phyloP scores from a whole-genome alignment of 2,329 filamentous ascomycete species.

The Diaporthe vaccinii region DNA sequence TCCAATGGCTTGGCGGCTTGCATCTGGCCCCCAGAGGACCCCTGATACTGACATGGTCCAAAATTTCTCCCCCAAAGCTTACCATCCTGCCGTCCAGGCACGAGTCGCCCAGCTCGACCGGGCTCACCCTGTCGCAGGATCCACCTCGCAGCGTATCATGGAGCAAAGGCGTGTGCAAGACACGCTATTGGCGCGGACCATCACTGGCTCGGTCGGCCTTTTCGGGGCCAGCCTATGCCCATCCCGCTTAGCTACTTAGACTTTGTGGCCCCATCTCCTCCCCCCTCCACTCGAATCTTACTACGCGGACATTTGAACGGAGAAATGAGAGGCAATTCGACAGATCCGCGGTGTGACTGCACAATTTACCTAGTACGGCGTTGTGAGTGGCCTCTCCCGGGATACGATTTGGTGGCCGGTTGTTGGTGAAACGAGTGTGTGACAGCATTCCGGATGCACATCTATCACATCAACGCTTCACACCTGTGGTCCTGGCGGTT shows the following conservation, averaged over 20 bases:
- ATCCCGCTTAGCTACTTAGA: constrained; percentile 5
- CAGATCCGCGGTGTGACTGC: not conserved
- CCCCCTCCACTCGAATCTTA: constrained; percentile 18
- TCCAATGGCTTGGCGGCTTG: constrained; percentile 23
- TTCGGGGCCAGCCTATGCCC: constrained; percentile 8
- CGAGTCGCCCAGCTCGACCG: not conserved
- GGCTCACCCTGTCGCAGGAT: constrained; percentile 21
- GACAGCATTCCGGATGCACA: not conserved
- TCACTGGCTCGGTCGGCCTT: constrained; percentile 6
- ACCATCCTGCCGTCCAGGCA: constrained; percentile 14
- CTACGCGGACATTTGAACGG: not conserved
- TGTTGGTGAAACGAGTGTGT: not conserved
- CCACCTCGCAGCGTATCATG: constrained; percentile 26
- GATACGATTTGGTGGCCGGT: not conserved
- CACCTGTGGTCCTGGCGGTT: constrained; percentile 3
- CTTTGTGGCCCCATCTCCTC: not conserved
- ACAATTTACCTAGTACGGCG: not conserved
- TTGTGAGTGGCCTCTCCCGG: not conserved
- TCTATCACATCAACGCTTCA: constrained; percentile 19
- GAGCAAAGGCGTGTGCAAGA: not conserved
- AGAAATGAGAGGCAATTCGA: constrained; percentile 1
- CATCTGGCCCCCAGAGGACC: constrained; percentile 23
- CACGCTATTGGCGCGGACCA: constrained; percentile 23
- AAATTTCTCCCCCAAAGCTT: constrained; percentile 18
- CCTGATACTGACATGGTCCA: constrained; percentile 19